Evolutionary conservation across 768 basidiomycete genomes (phyloP), one percentile per base, ranked within the genome.

Genomic region (Cystofilobasidium macerans): DNA sequence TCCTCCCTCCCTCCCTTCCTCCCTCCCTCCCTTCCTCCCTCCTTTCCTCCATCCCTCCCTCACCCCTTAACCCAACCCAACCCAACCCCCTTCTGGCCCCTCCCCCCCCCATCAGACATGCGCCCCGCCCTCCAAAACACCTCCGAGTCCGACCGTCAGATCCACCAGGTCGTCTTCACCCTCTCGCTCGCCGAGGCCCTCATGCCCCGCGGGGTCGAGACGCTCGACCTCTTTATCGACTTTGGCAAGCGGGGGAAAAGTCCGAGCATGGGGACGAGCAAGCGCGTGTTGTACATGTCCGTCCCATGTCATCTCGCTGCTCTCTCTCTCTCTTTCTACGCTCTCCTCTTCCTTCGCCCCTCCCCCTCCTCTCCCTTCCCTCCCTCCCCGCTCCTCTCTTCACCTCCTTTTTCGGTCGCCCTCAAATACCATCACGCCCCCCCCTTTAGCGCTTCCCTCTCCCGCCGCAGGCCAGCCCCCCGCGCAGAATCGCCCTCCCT

Each of bases 191-290:
- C 48, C 24, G 36, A 62, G 35, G 6, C 13, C 28, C 7, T 62
- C 24, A 61, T 61, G 48, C 60, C 60, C 24, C 59, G 58, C 40
- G 65, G 65, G 11, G 58, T 61, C 20, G 65, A 67, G 60, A 67
- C 54, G 54, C 26, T 67, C 42, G 60, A 40, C 33, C 54, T 67
- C 0, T 33, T 62, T 2, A 67, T 67, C 65, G 62, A 67, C 61
- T 67, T 67, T 45, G 65, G 53, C 14, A 60, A 51, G 18, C 38
- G 65, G 22, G 65, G 65, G 7, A 35, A 42, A 8, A 54, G 47
- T n/a, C 65, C 65, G 9, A 28, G 48, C 8, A 54, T 61, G 38
- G 14, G 28, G 2, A 60, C 58, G 32, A 35, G 28, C 16, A 61
- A 61, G 40, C 40, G 43, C n/a, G 65, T 67, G n/a, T 43, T 67